These are phyloP conservation scores for Hyphopichia khmerensis DNA, from an alignment of 1,139 yeast species.

Conservation along the genomic window DNA sequence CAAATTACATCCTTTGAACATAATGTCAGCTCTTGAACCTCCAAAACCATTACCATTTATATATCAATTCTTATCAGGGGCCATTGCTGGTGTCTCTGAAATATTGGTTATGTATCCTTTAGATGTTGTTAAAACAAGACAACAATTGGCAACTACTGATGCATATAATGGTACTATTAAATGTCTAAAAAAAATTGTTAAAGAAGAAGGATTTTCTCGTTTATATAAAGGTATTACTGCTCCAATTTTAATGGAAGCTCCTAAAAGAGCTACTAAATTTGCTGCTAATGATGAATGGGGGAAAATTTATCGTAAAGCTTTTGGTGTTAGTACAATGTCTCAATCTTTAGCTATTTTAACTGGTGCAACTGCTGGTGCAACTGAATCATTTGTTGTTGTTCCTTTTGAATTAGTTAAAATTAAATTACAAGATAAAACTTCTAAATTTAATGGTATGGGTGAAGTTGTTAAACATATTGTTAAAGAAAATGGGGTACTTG, in stretches of 20 bases:
- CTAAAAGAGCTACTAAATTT: conserved; percentile 95
- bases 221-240: conserved; percentile 93
- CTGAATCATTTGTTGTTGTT: conserved; percentile 93
- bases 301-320: conserved; percentile 68
- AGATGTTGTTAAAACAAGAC: conserved; percentile 97
- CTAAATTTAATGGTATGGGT: conserved; percentile 80
- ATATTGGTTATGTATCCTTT: conserved; percentile 96
- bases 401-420: conserved; percentile 90
- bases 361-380: conserved; percentile 98
- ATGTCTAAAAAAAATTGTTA: conserved; percentile 78
- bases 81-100: conserved; percentile 97
- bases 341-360: conserved; percentile 86
- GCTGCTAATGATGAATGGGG: conserved; percentile 99
- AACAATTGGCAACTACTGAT: conserved; percentile 75
- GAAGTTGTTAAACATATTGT: conserved; percentile 79
- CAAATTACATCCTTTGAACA: too few relatives aligned
- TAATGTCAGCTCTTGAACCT: conserved; percentile 20
- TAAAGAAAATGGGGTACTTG: conserved; percentile 72
- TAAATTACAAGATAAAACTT: conserved; percentile 84
- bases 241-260: conserved; percentile 99
- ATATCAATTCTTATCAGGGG: conserved; percentile 92
- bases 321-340: conserved; percentile 69
- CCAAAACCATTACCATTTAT: conserved; percentile 66
- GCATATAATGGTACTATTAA: conserved; percentile 82
- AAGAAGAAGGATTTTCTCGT: conserved; percentile 79